A percentile compares a stretch with the other conserved stretches of the same genome.
Evolutionary conservation across 257 asterid genomes (phyloP).

Genomic region (Echites panduratus): DNA sequence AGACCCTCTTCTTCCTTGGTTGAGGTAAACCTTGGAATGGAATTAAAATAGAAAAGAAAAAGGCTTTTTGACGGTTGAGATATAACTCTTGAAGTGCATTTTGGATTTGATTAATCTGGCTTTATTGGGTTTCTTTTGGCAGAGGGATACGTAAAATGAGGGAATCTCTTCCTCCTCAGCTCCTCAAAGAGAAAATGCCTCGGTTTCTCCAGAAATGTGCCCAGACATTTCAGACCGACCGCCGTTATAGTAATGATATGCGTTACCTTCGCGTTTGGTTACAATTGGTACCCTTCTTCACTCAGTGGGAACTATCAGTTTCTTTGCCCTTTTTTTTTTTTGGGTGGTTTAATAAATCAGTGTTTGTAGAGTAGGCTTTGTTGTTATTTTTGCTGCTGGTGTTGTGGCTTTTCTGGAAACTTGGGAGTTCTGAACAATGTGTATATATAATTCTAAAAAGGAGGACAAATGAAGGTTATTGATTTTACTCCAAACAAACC

Average conservation of each 20-base stretch:
- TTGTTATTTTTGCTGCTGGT: neutral
- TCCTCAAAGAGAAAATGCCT: slow-evolving; percentile 76
- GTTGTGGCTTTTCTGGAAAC: neutral
- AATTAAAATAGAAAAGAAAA: neutral
- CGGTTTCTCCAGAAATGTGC: slow-evolving; percentile 94
- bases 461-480: neutral
- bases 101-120: neutral
- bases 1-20: slow-evolving; percentile 95
- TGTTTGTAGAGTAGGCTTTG: neutral
- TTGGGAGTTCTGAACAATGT: neutral
- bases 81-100: neutral
- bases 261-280: slow-evolving; percentile 94
- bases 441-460: neutral
- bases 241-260: slow-evolving; percentile 73
- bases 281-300: slow-evolving; percentile 54
- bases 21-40: slow-evolving; percentile 44
- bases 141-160: slow-evolving; percentile 83
- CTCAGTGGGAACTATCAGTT: neutral
- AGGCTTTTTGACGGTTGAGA: neutral
- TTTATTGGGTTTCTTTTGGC: neutral
- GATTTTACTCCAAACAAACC: neutral
- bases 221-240: slow-evolving; percentile 61
- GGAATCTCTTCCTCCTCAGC: slow-evolving; percentile 61
- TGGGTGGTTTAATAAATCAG: neutral
- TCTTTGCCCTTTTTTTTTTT: too few relatives aligned